A percentile compares a stretch with the other conserved stretches of the same genome.
These are phyloP conservation scores for Aspergillus persii DNA, from an alignment of 2,329 filamentous ascomycete genomes.

Conservation along the genomic window DNA sequence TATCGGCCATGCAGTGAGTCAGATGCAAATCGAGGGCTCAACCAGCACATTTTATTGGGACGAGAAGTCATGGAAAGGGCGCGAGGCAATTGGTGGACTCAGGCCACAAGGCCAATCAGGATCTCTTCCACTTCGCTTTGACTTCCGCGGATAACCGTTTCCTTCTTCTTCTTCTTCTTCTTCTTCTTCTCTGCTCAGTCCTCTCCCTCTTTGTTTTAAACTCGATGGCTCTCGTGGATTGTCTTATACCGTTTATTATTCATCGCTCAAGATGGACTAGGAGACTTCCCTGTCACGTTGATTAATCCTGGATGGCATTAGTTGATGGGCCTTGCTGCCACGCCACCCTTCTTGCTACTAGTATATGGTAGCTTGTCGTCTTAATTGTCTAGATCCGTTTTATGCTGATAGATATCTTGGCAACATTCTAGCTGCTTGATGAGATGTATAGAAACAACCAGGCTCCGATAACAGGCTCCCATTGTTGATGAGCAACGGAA, in stretches of 20 bases:
- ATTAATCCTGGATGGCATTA: not conserved
- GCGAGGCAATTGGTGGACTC: not conserved
- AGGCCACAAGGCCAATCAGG: not conserved
- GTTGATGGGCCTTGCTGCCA: not conserved
- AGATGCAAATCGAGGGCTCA: not conserved
- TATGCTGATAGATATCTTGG: not conserved
- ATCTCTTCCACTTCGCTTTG: not conserved
- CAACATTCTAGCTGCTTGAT: not conserved
- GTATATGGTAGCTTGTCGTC: not conserved
- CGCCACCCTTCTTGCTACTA: not conserved
- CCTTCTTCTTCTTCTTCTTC: not conserved
- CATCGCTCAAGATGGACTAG: not conserved
- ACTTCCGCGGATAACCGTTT: not conserved
- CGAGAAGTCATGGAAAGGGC: not conserved
- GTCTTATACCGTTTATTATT: not conserved
- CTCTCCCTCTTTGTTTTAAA: not conserved
- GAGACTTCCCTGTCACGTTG: not conserved
- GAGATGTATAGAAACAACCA: not conserved
- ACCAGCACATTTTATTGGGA: too few relatives aligned
- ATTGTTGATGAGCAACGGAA: too few relatives aligned
- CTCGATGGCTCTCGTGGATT: not conserved
- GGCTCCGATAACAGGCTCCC: too few relatives aligned
- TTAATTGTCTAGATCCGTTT: not conserved
- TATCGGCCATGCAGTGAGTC: slow-evolving; percentile 4
- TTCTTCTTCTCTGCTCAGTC: not conserved